Base-by-base conservation (phyloP, 192 early-diverging fungal species). In the Thamnidium elegans region DNA sequence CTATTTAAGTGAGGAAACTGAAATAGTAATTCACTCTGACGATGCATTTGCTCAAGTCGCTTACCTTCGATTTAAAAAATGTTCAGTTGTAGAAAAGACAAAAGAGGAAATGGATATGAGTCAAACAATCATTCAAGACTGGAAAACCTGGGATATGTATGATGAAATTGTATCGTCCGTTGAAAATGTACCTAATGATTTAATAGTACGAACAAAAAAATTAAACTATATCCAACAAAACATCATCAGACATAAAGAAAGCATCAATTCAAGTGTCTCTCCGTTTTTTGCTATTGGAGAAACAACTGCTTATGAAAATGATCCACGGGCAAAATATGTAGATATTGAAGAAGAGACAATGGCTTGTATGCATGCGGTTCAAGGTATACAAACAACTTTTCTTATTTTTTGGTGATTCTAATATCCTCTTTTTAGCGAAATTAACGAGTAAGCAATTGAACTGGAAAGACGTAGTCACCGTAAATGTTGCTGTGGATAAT, bases 41-140 rank as follows among this genome's bases (percentile, higher is more conserved):
- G 92, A 94, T 64, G 84, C 84, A 0, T 83, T 89, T 67, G 92
- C 93, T 8, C 84, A 86, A 30, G 94, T 97, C 0, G 84, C 88
- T 13, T 97, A 97, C 68, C 73, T 95, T 63, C 67, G 74, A 30
- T 83, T 95, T 62, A 87, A 81, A 56, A 73, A 85, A 53, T 74
- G 89, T 7, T 82, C 84, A 36, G 21, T 89, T n/a, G 90, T 84
- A 63, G 81, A 83, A 21, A 98, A 95, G 39, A 45, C 50, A 34
- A 58, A 67, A 3, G 70, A 72, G 39, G 70, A 73, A 13, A 50
- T 74, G 59, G 62, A 70, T 23, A 30, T 26, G 20, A 48, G 23
- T 23, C 14, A 52, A 26, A 46, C 10, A 26, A 43, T 50, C 0
- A 30, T 45, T 11, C 50, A 55, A 26, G 34, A 55, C 8, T 55